These are phyloP conservation scores for Calendula officinalis DNA, from an alignment of 129 eudicot species.

Conservation along the genomic window DNA sequence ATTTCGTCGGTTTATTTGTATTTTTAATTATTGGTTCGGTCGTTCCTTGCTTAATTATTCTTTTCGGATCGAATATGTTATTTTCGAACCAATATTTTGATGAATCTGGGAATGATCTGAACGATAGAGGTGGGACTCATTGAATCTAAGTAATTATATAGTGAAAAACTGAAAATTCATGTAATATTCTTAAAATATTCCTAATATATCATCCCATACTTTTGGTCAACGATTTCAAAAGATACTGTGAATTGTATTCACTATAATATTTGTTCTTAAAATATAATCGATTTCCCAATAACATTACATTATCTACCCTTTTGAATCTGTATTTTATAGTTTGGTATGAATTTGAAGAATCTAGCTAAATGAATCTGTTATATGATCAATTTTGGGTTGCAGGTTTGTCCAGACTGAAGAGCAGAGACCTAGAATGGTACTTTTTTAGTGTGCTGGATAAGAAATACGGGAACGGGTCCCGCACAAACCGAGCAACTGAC, in stretches of 20 bases:
- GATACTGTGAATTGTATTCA: conserved; percentile 14
- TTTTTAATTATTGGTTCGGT: conserved; percentile 6
- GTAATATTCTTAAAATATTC: conserved; percentile 9
- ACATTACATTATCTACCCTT: neutral
- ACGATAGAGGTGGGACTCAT: neutral
- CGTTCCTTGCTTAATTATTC: neutral
- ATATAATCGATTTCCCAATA: neutral
- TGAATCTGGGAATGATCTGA: conserved; percentile 21
- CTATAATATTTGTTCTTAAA: neutral
- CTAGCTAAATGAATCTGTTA: neutral
- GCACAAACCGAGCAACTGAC: conserved; percentile 84
- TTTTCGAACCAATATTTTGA: neutral
- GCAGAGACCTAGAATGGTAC: conserved; percentile 90
- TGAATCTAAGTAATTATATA: conserved; percentile 16
- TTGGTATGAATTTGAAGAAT: neutral
- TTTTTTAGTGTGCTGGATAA: conserved; percentile 79
- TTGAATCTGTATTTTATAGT: neutral
- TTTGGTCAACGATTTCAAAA: conserved; percentile 14
- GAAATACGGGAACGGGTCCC: conserved; percentile 82
- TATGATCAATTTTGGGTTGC: conserved; percentile 31
- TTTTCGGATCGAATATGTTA: conserved; percentile 7
- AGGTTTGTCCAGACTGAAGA: conserved; percentile 72
- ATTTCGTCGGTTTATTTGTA: neutral
- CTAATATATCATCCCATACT: neutral
- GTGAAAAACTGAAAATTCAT: neutral